A percentile compares a stretch with the other conserved stretches of the same genome.
phyloP scores from a whole-genome alignment of 768 basidiomycete species.

The Lactarius sanguifluus region DNA sequence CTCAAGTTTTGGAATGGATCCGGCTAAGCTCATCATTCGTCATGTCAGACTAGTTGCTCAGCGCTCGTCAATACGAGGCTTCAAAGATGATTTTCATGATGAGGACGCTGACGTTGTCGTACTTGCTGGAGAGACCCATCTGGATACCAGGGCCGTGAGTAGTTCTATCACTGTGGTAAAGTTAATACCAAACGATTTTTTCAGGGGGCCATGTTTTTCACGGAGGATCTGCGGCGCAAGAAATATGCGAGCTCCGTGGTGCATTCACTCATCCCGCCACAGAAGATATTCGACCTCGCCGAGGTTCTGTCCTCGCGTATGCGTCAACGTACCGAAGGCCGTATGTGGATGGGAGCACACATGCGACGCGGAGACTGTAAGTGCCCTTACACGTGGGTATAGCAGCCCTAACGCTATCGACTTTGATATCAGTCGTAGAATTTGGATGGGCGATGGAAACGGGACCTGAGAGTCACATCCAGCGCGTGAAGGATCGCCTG shows the following conservation, averaged over 20 bases:
- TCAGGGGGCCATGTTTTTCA: constrained; percentile 29
- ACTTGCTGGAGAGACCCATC: constrained; percentile 43
- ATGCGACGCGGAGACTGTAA: constrained; percentile 48
- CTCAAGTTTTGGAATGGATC: constrained; percentile 44
- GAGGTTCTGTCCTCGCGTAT: constrained; percentile 38
- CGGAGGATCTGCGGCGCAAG: constrained; percentile 2
- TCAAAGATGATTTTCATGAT: constrained; percentile 41
- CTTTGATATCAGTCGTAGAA: constrained; percentile 32
- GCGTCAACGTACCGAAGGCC: constrained; percentile 35
- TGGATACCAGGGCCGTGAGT: constrained; percentile 41
- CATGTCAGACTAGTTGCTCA: constrained; percentile 40
- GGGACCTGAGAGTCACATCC: constrained; percentile 39
- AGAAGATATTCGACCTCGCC: constrained; percentile 35
- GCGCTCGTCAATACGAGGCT: constrained; percentile 40
- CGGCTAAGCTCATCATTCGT: constrained; percentile 43
- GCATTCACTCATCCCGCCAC: constrained; percentile 3
- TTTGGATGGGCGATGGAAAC: constrained; percentile 40
- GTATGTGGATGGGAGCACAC: constrained; percentile 45
- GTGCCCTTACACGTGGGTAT: constrained; percentile 12
- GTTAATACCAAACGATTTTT: not conserved
- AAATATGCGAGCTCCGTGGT: constrained; percentile 22
- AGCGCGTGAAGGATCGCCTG: constrained; percentile 36
- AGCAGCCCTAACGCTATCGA: constrained; percentile 17
- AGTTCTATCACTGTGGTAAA: constrained; percentile 19
- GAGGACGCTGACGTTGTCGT: constrained; percentile 41